A percentile compares a stretch with the other conserved stretches of the same genome.
Conservation (phyloP, 352 stramenopile species). For the Pythium insidiosum region DNA sequence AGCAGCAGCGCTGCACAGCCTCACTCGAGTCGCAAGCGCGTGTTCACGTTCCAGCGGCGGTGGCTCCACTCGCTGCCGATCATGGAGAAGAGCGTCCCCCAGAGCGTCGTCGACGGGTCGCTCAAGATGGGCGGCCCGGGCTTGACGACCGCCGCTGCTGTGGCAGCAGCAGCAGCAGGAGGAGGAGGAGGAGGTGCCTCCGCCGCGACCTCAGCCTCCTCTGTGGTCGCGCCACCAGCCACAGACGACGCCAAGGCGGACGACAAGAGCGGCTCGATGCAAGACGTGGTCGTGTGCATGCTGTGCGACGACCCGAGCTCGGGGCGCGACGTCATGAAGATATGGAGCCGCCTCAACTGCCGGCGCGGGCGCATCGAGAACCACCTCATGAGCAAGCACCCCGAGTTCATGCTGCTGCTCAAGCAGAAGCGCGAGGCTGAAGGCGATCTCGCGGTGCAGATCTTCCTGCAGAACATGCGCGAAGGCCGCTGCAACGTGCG, state of each 20-base stretch:
- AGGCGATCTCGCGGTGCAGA: constrained; percentile 60
- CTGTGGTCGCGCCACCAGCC: too few relatives aligned
- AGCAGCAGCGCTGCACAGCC: background rate
- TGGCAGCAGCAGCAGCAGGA: too few relatives aligned
- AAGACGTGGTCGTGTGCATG: constrained; percentile 73
- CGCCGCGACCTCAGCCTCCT: too few relatives aligned
- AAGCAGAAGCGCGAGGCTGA: constrained; percentile 71
- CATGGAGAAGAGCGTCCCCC: constrained; percentile 51
- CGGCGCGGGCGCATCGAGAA: constrained; percentile 73
- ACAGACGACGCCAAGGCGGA: constrained; percentile 16
- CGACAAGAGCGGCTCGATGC: too few relatives aligned
- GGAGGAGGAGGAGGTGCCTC: too few relatives aligned
- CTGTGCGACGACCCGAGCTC: constrained; percentile 57
- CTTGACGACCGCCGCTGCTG: too few relatives aligned
- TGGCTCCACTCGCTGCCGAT: constrained; percentile 77
- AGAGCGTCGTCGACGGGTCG: constrained; percentile 22
- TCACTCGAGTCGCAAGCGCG: constrained; percentile 38
- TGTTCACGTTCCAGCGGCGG: constrained; percentile 78
- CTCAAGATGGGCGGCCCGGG: too few relatives aligned
- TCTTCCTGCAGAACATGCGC: constrained; percentile 72
- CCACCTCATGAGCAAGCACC: constrained; percentile 72
- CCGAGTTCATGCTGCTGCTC: constrained; percentile 72
- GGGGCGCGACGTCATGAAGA: constrained; percentile 49
- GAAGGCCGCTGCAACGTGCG: constrained; percentile 60
- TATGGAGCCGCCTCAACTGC: constrained; percentile 72